Conservation (phyloP, 306 rosid species). For the Mimosa pudica region DNA sequence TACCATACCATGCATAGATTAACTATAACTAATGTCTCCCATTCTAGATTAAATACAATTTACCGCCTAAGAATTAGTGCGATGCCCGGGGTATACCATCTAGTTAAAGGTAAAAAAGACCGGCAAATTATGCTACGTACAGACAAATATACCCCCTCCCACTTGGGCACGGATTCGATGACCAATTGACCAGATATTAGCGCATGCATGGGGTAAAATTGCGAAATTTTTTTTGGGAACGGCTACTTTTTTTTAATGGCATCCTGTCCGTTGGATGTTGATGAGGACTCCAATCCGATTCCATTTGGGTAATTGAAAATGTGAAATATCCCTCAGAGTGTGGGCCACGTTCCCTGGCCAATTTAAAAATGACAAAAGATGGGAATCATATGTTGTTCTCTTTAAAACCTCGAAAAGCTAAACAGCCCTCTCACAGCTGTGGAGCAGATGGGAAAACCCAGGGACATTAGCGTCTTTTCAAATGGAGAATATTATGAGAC, state of each 20-base stretch:
- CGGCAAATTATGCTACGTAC: background rate
- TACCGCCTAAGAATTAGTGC: too few species aligned
- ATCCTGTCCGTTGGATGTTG: background rate
- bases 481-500: background rate
- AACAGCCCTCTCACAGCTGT: constrained; percentile 10
- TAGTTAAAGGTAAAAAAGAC: background rate
- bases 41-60: too few species aligned
- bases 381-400: background rate
- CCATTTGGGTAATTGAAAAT: background rate
- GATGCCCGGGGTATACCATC: too few species aligned
- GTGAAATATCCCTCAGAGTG: background rate
- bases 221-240: background rate
- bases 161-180: background rate
- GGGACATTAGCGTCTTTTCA: constrained; percentile 21
- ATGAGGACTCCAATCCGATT: background rate
- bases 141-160: background rate
- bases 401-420: background rate
- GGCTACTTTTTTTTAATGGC: background rate
- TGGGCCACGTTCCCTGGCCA: background rate
- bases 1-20: too few species aligned
- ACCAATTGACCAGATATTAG: background rate
- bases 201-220: background rate
- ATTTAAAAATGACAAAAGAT: background rate
- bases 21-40: too few species aligned
- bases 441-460: background rate